Percentiles rank a stretch among this genome's conserved stretches.
These are phyloP conservation scores for Plasmodium berghei DNA, from an alignment of 169 alveolate genomes.

Conservation along the genomic window DNA sequence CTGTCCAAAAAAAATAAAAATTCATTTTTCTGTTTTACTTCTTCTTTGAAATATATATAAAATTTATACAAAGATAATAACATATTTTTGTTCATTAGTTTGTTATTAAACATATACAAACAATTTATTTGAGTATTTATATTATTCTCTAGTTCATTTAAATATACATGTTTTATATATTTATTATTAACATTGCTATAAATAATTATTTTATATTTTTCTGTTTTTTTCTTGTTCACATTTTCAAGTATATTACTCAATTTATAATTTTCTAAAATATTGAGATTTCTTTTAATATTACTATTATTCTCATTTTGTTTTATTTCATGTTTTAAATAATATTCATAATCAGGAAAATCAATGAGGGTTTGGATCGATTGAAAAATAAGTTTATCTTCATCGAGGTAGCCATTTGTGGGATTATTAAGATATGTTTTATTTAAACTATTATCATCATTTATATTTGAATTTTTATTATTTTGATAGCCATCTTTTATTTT, in stretches of 20 bases:
- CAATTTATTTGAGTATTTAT: conserved; percentile 36
- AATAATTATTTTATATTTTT: conserved; percentile 37
- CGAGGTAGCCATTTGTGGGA: no score
- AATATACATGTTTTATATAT: conserved; percentile 46
- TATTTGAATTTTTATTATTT: not conserved
- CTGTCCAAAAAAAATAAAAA: conserved; percentile 69
- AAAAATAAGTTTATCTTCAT: no score
- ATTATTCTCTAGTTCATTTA: conserved; percentile 20
- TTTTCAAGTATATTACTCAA: not conserved
- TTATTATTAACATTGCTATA: conserved; percentile 53
- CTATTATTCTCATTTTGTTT: no score
- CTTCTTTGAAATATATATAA: conserved; percentile 14
- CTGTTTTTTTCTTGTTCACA: not conserved
- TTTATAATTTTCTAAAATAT: not conserved
- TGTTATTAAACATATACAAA: conserved; percentile 47
- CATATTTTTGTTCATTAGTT: conserved; percentile 12
- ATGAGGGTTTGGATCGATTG: not conserved
- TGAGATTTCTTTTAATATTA: no score
- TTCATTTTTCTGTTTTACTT: conserved; percentile 23
- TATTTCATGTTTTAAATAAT: no score
- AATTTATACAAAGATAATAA: conserved; percentile 27
- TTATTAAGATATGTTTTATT: no score
- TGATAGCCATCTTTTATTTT: not conserved
- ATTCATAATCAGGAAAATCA: not conserved
- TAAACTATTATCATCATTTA: no score